These are phyloP conservation scores for Lotmaria passim DNA, from an alignment of 208 protist species.

Conservation along the genomic window DNA sequence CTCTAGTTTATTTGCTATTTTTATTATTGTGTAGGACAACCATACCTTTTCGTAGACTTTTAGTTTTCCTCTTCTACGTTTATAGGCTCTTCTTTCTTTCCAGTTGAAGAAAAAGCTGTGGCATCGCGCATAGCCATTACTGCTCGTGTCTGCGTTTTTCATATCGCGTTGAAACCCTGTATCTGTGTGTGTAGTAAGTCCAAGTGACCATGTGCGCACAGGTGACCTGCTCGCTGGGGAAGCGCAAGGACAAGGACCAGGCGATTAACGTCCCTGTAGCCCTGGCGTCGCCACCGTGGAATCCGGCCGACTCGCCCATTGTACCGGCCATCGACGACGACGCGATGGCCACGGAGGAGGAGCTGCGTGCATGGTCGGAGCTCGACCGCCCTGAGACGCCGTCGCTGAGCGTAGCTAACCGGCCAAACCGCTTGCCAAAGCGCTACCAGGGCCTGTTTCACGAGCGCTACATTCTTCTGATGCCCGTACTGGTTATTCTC, in stretches of 20 bases:
- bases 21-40: too few relatives aligned
- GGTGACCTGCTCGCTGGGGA: slow-evolving; percentile 22
- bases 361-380: slow-evolving; percentile 33
- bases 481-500: slow-evolving; percentile 17
- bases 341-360: slow-evolving; percentile 25
- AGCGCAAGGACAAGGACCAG: slow-evolving; percentile 37
- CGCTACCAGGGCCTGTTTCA: slow-evolving; percentile 32
- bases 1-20: too few relatives aligned
- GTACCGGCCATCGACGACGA: slow-evolving; percentile 26
- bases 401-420: neutral
- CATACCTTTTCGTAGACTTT: too few relatives aligned
- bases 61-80: too few relatives aligned
- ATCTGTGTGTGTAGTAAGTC: too few relatives aligned
- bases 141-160: too few relatives aligned
- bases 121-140: too few relatives aligned
- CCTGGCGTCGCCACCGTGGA: slow-evolving; percentile 6
- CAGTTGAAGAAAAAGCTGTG: too few relatives aligned
- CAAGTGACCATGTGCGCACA: neutral
- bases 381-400: slow-evolving; percentile 28
- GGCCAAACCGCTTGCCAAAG: slow-evolving; percentile 6
- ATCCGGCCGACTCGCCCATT: neutral
- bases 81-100: too few relatives aligned
- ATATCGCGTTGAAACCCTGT: too few relatives aligned
- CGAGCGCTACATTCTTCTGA: slow-evolving; percentile 28
- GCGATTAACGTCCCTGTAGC: slow-evolving; percentile 4